Evolutionary conservation across 2,329 filamentous ascomycete genomes (phyloP).

Genomic region (Zasmidium citrigriseum): DNA sequence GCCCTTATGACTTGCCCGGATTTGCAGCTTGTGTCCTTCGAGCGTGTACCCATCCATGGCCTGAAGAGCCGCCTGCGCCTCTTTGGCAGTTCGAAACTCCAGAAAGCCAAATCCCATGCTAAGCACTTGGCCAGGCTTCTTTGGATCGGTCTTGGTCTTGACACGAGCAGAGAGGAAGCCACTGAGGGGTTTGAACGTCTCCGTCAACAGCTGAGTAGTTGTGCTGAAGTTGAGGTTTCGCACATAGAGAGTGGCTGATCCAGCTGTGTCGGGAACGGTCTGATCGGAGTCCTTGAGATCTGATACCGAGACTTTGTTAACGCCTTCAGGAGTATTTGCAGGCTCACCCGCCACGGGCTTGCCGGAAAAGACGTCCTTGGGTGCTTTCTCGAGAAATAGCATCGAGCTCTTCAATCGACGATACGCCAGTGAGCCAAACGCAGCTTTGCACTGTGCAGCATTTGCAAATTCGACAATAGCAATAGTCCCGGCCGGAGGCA

Average conservation of each 20-base stretch:
- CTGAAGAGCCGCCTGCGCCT: slow-evolving; percentile 76
- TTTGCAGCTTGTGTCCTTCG: slow-evolving; percentile 81
- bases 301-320: slow-evolving; percentile 64
- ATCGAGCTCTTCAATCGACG: slow-evolving; percentile 88
- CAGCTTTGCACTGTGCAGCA: slow-evolving; percentile 75
- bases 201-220: slow-evolving; percentile 71
- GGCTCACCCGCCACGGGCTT: slow-evolving; percentile 26
- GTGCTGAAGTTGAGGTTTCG: slow-evolving; percentile 93
- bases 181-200: slow-evolving; percentile 76
- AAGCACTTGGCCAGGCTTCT: slow-evolving; percentile 80
- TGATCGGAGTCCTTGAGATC: slow-evolving; percentile 67
- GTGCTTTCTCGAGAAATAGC: slow-evolving; percentile 90
- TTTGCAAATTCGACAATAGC: slow-evolving; percentile 89
- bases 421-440: slow-evolving; percentile 84
- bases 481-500: slow-evolving; percentile 91
- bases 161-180: slow-evolving; percentile 88
- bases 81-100: slow-evolving; percentile 76
- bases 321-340: slow-evolving; percentile 29
- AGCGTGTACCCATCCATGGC: slow-evolving; percentile 87
- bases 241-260: slow-evolving; percentile 72
- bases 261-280: slow-evolving; percentile 60
- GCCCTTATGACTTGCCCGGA: slow-evolving; percentile 85
- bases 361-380: slow-evolving; percentile 71
- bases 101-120: slow-evolving; percentile 98
- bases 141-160: slow-evolving; percentile 92